These are phyloP conservation scores for Xanthoconium stramineum DNA, from an alignment of 768 basidiomycete genomes.

Conservation along the genomic window DNA sequence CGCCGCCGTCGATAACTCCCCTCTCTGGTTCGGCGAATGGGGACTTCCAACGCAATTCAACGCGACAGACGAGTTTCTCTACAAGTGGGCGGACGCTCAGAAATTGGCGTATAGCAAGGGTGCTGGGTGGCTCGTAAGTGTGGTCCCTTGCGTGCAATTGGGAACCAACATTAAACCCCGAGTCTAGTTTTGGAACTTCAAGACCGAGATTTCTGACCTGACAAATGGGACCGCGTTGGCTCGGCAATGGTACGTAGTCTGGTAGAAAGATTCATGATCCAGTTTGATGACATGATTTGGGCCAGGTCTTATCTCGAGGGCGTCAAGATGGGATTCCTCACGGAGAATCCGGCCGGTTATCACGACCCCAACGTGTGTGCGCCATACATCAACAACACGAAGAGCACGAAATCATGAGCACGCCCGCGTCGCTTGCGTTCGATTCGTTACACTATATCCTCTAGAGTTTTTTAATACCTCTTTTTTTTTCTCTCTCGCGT, in stretches of 20 bases:
- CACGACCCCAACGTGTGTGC: slow-evolving; percentile 63
- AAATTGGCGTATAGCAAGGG: slow-evolving; percentile 60
- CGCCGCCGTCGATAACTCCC: slow-evolving; percentile 41
- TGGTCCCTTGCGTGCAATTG: neutral
- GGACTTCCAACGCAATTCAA: slow-evolving; percentile 60
- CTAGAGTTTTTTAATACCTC: neutral
- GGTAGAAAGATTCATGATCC: neutral
- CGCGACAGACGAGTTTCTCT: slow-evolving; percentile 60
- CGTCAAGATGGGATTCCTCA: slow-evolving; percentile 55
- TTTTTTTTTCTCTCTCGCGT: neutral
- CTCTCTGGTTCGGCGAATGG: slow-evolving; percentile 61
- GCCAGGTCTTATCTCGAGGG: slow-evolving; percentile 70
- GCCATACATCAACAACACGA: slow-evolving; percentile 37
- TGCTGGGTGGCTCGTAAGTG: slow-evolving; percentile 65
- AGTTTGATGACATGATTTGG: neutral
- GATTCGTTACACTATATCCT: too few relatives aligned
- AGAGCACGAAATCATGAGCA: slow-evolving; percentile 9
- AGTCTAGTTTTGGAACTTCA: slow-evolving; percentile 69
- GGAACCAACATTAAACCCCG: neutral
- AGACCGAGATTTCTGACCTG: slow-evolving; percentile 52
- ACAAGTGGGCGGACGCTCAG: slow-evolving; percentile 73
- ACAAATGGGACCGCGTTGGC: slow-evolving; percentile 46
- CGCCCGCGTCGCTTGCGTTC: too few relatives aligned
- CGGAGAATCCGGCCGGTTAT: slow-evolving; percentile 54
- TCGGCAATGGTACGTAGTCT: slow-evolving; percentile 55